These are phyloP conservation scores for Neurospora sp. DNA, from an alignment of 2,329 filamentous ascomycete genomes.

Conservation along the genomic window DNA sequence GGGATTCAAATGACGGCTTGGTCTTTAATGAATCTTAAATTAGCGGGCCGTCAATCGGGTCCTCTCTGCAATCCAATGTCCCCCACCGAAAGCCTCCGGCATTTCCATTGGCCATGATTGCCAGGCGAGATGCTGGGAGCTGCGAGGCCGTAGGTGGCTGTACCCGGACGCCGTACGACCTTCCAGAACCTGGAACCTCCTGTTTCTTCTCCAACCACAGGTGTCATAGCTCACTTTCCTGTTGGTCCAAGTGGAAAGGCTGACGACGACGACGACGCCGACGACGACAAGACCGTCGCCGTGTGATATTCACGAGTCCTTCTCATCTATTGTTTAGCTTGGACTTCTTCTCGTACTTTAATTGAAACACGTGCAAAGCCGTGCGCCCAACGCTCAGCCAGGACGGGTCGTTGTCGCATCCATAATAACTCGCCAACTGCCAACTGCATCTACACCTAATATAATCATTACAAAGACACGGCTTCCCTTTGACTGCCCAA, in stretches of 20 bases:
- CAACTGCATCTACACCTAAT: not conserved
- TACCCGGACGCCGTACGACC: not conserved
- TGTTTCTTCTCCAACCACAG: not conserved
- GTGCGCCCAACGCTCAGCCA: not conserved
- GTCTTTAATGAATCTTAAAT: not conserved
- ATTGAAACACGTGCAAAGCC: not conserved
- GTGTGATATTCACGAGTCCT: not conserved
- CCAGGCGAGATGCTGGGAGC: not conserved
- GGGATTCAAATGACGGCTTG: not conserved
- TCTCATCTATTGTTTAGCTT: not conserved
- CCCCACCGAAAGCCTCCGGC: not conserved
- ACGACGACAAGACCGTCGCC: not conserved
- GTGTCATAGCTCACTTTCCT: not conserved
- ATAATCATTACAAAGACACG: not conserved
- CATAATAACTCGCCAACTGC: not conserved
- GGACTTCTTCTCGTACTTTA: not conserved
- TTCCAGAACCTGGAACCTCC: not conserved
- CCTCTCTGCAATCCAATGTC: not conserved
- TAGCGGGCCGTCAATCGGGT: not conserved
- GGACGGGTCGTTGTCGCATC: not conserved
- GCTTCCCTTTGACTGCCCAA: slow-evolving; percentile 9
- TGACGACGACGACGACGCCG: not conserved
- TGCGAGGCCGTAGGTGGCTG: not conserved
- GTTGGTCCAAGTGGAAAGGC: not conserved
- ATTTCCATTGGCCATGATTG: not conserved